phyloP scores from a whole-genome alignment of 768 basidiomycete genomes.

The Termitomyces sp. region DNA sequence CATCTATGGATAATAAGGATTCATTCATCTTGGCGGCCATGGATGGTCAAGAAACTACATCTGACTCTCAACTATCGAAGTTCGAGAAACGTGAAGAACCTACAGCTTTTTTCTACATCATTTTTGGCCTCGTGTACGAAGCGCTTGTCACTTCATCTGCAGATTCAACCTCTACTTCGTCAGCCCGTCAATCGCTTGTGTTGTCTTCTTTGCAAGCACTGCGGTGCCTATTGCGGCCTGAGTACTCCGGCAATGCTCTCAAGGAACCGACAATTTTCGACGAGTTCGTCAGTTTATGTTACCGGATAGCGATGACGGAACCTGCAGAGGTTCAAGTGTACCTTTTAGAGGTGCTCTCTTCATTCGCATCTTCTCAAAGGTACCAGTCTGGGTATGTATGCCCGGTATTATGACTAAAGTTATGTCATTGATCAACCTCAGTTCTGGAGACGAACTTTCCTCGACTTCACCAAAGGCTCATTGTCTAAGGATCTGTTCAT shows the following conservation, averaged over 20 bases:
- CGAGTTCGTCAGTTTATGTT: constrained; percentile 83
- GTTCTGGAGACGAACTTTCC: constrained; percentile 31
- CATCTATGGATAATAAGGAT: constrained; percentile 67
- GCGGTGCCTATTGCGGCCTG: constrained; percentile 71
- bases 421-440: constrained; percentile 1
- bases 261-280: constrained; percentile 82
- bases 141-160: constrained; percentile 65
- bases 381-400: constrained; percentile 15
- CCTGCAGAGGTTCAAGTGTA: constrained; percentile 63
- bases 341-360: constrained; percentile 64
- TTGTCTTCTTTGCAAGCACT: constrained; percentile 70
- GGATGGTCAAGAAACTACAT: constrained; percentile 56
- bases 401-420: background rate
- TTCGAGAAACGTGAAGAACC: constrained; percentile 50
- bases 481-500: constrained; percentile 79
- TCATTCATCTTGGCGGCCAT: constrained; percentile 71
- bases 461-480: constrained; percentile 50
- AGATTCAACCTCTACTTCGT: constrained; percentile 41
- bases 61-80: constrained; percentile 18
- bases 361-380: constrained; percentile 44
- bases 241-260: constrained; percentile 78
- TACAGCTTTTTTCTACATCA: constrained; percentile 75
- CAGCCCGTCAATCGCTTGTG: constrained; percentile 40
- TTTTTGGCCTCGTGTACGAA: constrained; percentile 95
- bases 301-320: constrained; percentile 88